These are phyloP conservation scores for Sphaceloma murrayae DNA, from an alignment of 2,329 filamentous ascomycete species.

Conservation along the genomic window DNA sequence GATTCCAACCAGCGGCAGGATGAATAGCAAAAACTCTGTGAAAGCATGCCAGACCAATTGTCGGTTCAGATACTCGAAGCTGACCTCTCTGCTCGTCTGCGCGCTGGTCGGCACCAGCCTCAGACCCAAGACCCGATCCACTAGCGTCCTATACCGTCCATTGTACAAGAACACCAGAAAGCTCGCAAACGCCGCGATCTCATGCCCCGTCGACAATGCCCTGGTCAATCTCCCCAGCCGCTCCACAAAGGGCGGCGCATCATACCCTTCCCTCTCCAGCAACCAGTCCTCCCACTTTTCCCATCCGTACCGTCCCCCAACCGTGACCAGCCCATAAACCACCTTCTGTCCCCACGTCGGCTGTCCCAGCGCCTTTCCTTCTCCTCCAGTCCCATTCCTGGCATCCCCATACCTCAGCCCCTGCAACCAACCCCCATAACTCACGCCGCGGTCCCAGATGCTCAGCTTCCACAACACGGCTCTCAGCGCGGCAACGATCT, in stretches of 20 bases:
- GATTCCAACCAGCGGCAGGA: constrained; percentile 93
- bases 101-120: constrained; percentile 75
- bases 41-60: constrained; percentile 99
- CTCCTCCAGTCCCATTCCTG: constrained; percentile 29
- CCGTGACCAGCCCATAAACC: constrained; percentile 73
- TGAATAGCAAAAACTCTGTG: constrained; percentile 94
- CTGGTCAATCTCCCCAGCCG: constrained; percentile 61
- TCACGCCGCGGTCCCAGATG: constrained; percentile 93
- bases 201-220: constrained; percentile 61
- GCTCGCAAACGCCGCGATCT: constrained; percentile 68
- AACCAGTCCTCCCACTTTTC: constrained; percentile 85
- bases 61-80: constrained; percentile 93
- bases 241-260: constrained; percentile 43
- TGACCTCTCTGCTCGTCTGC: constrained; percentile 82
- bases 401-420: constrained; percentile 86
- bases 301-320: constrained; percentile 84
- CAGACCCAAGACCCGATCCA: constrained; percentile 76
- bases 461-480: constrained; percentile 85
- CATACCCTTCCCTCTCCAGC: constrained; percentile 64
- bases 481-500: constrained; percentile 70
- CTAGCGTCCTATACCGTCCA: constrained; percentile 79
- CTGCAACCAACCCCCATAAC: constrained; percentile 86
- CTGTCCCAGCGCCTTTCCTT: constrained; percentile 37
- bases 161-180: constrained; percentile 88
- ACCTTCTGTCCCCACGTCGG: constrained; percentile 78